Conservation (phyloP, 2,329 filamentous ascomycete genomes). For the Waltergamsia citrina region DNA sequence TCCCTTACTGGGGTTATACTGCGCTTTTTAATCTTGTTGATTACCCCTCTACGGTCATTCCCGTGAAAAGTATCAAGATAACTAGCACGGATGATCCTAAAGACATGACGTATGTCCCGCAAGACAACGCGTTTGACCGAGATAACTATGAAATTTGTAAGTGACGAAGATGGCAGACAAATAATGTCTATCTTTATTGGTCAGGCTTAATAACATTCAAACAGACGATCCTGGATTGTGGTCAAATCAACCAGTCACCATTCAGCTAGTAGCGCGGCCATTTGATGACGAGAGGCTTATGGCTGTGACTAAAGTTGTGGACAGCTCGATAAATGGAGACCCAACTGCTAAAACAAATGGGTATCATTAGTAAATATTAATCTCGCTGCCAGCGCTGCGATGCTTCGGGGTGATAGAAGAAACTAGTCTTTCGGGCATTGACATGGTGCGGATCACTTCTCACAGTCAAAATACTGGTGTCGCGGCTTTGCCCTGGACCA, state of each 20-base stretch:
- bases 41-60: conserved; percentile 1
- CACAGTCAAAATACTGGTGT: too few species aligned
- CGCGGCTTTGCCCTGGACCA: too few species aligned
- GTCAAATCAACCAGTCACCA: neutral
- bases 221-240: conserved; percentile 2
- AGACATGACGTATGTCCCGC: neutral
- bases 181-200: neutral
- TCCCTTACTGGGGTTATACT: conserved; percentile 2
- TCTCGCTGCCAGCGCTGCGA: too few species aligned
- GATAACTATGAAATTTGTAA: conserved; percentile 3
- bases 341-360: too few species aligned
- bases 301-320: neutral
- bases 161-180: too few species aligned
- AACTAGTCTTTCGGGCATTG: too few species aligned
- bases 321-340: neutral
- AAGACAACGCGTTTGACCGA: neutral
- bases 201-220: neutral
- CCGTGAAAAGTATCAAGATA: neutral
- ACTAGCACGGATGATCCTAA: neutral
- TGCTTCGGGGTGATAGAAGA: too few species aligned
- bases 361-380: too few species aligned
- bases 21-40: conserved; percentile 2
- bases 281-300: conserved; percentile 4
- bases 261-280: conserved; percentile 1
- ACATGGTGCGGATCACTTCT: too few species aligned